phyloP scores from a whole-genome alignment of 805 yeast genomes.

The Metschnikowia henanensis region DNA sequence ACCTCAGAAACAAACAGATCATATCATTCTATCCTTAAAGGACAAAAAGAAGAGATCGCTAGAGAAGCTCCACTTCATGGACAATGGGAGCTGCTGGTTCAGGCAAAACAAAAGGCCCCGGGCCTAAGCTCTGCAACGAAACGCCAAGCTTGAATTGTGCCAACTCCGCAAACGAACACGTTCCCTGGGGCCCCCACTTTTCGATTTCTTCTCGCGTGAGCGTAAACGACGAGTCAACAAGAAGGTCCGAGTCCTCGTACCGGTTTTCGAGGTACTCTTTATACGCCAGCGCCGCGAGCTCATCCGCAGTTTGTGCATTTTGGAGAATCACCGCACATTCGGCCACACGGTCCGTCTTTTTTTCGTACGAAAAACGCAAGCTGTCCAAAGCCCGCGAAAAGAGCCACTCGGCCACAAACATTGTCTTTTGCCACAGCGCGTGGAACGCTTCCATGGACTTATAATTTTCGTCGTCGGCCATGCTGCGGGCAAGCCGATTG shows the following conservation, averaged over 20 bases:
- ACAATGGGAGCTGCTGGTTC: too few species aligned
- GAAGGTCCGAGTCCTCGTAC: conserved; percentile 14
- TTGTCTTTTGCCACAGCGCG: conserved; percentile 26
- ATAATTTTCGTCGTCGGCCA: conserved; percentile 10
- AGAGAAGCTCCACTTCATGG: too few species aligned
- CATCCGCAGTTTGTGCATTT: conserved; percentile 3
- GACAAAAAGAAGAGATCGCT: too few species aligned
- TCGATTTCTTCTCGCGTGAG: conserved; percentile 4
- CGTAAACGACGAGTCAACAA: conserved; percentile 12
- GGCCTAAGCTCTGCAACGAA: neutral
- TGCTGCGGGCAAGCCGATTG: conserved; percentile 6
- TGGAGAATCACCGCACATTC: neutral
- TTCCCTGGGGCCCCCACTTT: neutral
- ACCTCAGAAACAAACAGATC: too few species aligned
- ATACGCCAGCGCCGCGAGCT: neutral
- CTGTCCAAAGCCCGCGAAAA: conserved; percentile 14
- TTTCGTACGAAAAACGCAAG: too few species aligned
- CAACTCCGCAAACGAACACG: conserved; percentile 1
- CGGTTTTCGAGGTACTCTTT: conserved; percentile 9
- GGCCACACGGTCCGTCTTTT: too few species aligned
- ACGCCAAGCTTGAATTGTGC: conserved; percentile 3
- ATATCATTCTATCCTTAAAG: too few species aligned
- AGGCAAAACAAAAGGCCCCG: too few species aligned
- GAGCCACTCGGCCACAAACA: conserved; percentile 26
- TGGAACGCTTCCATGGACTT: conserved; percentile 19